Evolutionary conservation across 352 stramenopile species (phyloP), one percentile per base, ranked within the genome.

Genomic region (Phytopythium mirpurense): DNA sequence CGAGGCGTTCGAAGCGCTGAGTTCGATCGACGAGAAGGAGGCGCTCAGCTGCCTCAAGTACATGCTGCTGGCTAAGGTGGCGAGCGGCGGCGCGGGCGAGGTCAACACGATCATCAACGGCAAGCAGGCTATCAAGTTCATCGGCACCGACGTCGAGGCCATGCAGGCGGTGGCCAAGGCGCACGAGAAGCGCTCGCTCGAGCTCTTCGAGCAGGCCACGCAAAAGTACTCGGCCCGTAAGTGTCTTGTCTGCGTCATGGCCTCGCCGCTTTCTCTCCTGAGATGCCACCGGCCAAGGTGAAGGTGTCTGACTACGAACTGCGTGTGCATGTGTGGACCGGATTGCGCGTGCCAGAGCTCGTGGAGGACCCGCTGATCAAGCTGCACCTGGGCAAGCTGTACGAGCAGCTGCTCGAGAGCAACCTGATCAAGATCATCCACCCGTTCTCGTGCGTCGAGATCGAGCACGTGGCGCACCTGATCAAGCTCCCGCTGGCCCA

Each of bases 361-460:
- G 83, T 93, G 35, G 68, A 93, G 23, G 88, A 97, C 54, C 35
- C 82, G 29, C 57, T 97, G 36, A 90, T 97, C 63, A 90, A 92
- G 63, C 92, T 96, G 70, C 97, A 99, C 77, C 68, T 99, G 31
- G 76, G 93, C 41, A 93, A 98, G 60, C 83, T 99, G 19, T 97
- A 98, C 69, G 96, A 99, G 59, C 93, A 98, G 67, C 78, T 99
- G 26, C 75, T 99, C 12, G 97, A 99, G 65, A 97, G 85, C 44
- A 99, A 99, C 72, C 72, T 99, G 50, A 96, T 98, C 71, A 98
- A 98, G 64, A 98, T 99, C 63, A 98, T 99, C 59, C 96, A 99
- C 78, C 96, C 96, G 15, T 98, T 97, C 67, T 98, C 88, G 26
- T 98, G 92, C 64, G 91, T 98, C 29, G 94, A 99, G 70, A 97